A percentile compares a stretch with the other conserved stretches of the same genome.
These are phyloP conservation scores for Combretum micranthum DNA, from an alignment of 345 rosid species.

Conservation along the genomic window DNA sequence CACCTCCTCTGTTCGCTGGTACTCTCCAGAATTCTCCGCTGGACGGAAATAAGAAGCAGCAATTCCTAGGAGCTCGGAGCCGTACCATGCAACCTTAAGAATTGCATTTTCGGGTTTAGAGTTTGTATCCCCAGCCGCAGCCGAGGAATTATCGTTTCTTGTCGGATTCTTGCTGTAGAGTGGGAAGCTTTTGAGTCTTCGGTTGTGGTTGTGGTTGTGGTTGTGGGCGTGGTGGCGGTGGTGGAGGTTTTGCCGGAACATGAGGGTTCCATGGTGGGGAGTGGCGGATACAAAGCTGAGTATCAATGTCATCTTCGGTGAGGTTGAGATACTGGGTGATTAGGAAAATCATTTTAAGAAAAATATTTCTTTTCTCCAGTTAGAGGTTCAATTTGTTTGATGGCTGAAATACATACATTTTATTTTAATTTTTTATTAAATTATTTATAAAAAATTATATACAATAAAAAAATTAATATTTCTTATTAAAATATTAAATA, in stretches of 20 bases:
- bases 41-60: constrained; percentile 70
- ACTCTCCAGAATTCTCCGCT: constrained; percentile 15
- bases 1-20: constrained; percentile 14
- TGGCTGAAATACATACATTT: too few relatives aligned
- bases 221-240: constrained; percentile 10
- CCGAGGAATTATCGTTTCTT: constrained; percentile 20
- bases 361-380: too few relatives aligned
- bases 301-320: constrained; percentile 31
- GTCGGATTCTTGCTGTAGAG: constrained; percentile 26
- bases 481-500: too few relatives aligned
- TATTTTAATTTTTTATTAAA: too few relatives aligned
- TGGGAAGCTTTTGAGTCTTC: constrained; percentile 21
- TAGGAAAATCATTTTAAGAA: too few relatives aligned
- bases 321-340: too few relatives aligned
- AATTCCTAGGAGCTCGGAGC: constrained; percentile 88
- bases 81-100: constrained; percentile 86
- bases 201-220: constrained; percentile 7
- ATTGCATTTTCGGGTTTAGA: constrained; percentile 56
- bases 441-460: too few relatives aligned
- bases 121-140: constrained; percentile 9
- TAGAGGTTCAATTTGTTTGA: too few relatives aligned
- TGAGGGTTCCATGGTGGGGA: constrained; percentile 10
- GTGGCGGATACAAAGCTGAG: constrained; percentile 25
- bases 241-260: constrained; percentile 9
- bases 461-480: too few relatives aligned